A percentile compares a stretch with the other conserved stretches of the same genome.
These are phyloP conservation scores for Cryphonectria radicalis DNA, from an alignment of 2,329 filamentous ascomycete species.

Conservation along the genomic window DNA sequence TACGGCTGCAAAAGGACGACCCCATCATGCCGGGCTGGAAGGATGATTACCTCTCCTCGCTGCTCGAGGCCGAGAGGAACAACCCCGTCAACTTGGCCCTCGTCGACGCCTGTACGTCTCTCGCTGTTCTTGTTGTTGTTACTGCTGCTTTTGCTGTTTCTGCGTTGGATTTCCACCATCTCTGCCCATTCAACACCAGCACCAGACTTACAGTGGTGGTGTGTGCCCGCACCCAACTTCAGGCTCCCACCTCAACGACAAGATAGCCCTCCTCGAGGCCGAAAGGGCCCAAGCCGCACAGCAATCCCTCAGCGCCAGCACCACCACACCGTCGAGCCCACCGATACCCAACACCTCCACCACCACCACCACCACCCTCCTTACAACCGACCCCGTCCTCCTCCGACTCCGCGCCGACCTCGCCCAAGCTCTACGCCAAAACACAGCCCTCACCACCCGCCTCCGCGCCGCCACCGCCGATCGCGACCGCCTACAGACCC, in stretches of 20 bases:
- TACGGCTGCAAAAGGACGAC: neutral
- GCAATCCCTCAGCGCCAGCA: constrained; percentile 14
- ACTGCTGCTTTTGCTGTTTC: no score
- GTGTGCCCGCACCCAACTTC: constrained; percentile 20
- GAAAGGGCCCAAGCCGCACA: constrained; percentile 47
- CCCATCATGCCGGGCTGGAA: constrained; percentile 69
- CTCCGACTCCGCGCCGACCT: constrained; percentile 68
- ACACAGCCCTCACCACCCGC: constrained; percentile 67
- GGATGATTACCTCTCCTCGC: constrained; percentile 76
- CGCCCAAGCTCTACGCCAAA: constrained; percentile 75
- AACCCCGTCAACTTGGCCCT: constrained; percentile 65
- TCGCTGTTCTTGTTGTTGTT: neutral
- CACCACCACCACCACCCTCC: constrained; percentile 25
- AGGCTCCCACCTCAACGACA: constrained; percentile 71
- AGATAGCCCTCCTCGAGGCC: constrained; percentile 65
- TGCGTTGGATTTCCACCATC: neutral
- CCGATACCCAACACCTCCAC: constrained; percentile 35
- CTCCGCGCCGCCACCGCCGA: constrained; percentile 67
- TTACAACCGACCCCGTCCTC: constrained; percentile 36
- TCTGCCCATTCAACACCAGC: neutral
- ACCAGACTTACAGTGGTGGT: constrained; percentile 11
- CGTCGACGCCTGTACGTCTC: constrained; percentile 74
- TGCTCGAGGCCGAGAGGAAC: constrained; percentile 74
- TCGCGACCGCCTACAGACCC: constrained; percentile 60
- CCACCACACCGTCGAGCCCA: constrained; percentile 28